phyloP scores from a whole-genome alignment of 768 basidiomycete genomes.

The Leucosporidium yakuticum region DNA sequence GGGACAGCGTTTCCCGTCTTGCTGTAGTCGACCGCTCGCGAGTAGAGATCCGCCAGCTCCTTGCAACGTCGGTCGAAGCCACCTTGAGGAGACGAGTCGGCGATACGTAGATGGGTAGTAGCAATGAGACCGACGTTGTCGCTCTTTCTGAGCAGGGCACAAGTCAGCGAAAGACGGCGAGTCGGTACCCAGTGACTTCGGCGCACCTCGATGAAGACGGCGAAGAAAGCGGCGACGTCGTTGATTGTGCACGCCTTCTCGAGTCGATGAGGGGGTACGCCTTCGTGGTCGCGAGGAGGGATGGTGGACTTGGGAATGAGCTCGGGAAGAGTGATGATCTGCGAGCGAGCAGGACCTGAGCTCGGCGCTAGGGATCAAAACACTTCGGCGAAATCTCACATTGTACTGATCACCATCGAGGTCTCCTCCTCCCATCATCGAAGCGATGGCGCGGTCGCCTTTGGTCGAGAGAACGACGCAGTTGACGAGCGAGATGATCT shows the following conservation, averaged over 20 bases:
- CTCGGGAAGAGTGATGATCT: slow-evolving; percentile 13
- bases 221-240: background rate
- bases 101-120: slow-evolving; percentile 6
- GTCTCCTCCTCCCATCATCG: slow-evolving; percentile 29
- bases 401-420: slow-evolving; percentile 17
- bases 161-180: too few relatives aligned
- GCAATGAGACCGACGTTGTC: slow-evolving; percentile 16
- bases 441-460: slow-evolving; percentile 2
- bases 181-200: too few relatives aligned
- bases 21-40: slow-evolving; percentile 5
- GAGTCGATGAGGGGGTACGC: background rate
- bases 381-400: background rate
- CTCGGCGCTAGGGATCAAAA: too few relatives aligned
- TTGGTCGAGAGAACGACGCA: slow-evolving; percentile 25
- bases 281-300: background rate
- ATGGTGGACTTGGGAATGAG: background rate
- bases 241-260: slow-evolving; percentile 1
- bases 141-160: background rate
- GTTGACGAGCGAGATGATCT: slow-evolving; percentile 6
- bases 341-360: too few relatives aligned
- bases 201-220: too few relatives aligned
- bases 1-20: slow-evolving; percentile 18
- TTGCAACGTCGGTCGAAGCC: background rate
- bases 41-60: slow-evolving; percentile 18
- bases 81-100: background rate